phyloP scores from a whole-genome alignment of 331 rosid genomes.

The Pyrus hybrid region DNA sequence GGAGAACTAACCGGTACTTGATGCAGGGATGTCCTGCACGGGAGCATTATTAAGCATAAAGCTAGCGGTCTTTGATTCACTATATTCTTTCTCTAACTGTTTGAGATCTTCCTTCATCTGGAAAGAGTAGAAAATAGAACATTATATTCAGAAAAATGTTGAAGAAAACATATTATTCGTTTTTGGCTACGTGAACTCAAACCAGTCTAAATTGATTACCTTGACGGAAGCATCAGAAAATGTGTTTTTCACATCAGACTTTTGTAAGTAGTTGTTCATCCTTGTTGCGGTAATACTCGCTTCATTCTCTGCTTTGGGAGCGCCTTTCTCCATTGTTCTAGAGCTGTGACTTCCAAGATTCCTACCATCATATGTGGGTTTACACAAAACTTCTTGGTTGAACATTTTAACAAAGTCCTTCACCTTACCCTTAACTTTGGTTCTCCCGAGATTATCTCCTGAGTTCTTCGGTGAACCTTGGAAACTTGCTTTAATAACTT shows the following conservation, averaged over 20 bases:
- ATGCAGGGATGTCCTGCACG: conserved; percentile 29
- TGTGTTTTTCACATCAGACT: conserved; percentile 5
- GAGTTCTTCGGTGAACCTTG: conserved; percentile 29
- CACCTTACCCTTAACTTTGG: conserved; percentile 55
- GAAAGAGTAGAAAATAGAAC: conserved; percentile 14
- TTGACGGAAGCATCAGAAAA: conserved; percentile 7
- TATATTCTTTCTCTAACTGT: conserved; percentile 24
- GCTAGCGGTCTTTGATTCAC: conserved; percentile 20
- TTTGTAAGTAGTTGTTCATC: conserved; percentile 19
- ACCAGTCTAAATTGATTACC: conserved; percentile 10
- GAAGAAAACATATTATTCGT: not conserved
- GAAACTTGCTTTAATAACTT: conserved; percentile 24
- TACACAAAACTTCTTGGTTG: conserved; percentile 51
- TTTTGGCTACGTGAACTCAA: conserved; percentile 4
- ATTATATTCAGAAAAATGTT: not conserved
- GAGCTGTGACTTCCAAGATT: conserved; percentile 31
- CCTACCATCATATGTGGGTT: conserved; percentile 22
- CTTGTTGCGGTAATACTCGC: conserved; percentile 23
- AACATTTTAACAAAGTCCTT: conserved; percentile 76
- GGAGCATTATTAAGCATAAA: conserved; percentile 5
- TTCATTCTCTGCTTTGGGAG: conserved; percentile 19
- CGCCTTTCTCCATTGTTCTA: conserved; percentile 30
- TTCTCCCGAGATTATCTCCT: conserved; percentile 37
- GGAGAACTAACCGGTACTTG: conserved; percentile 44
- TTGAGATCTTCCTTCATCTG: conserved; percentile 38